A percentile compares a stretch with the other conserved stretches of the same genome.
Evolutionary conservation across 371 early-diverging fungal species (phyloP).

Genomic region (Syncephalastrum racemosum): DNA sequence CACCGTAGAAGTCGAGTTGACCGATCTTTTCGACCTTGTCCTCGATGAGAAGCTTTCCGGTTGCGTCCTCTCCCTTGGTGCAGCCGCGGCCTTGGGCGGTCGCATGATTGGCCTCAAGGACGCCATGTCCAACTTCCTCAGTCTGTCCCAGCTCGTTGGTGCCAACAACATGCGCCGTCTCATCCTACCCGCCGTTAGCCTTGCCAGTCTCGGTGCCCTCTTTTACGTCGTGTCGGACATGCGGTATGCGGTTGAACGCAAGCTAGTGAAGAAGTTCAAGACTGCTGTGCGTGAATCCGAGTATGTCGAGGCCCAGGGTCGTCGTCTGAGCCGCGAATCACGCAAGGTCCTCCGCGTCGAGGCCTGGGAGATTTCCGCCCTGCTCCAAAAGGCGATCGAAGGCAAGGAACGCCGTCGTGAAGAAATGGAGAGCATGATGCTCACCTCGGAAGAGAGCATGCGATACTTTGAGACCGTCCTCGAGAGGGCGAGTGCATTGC

Average conservation of each 20-base stretch:
- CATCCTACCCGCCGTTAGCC: conserved; percentile 38
- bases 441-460: conserved; percentile 65
- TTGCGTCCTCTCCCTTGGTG: conserved; percentile 41
- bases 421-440: conserved; percentile 56
- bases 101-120: conserved; percentile 50
- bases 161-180: conserved; percentile 42
- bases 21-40: conserved; percentile 67
- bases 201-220: conserved; percentile 73
- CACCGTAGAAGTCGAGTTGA: conserved; percentile 58
- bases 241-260: conserved; percentile 78
- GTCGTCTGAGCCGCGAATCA: conserved; percentile 72
- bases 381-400: conserved; percentile 80
- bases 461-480: conserved; percentile 66
- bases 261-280: conserved; percentile 76
- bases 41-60: conserved; percentile 58
- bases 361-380: conserved; percentile 85
- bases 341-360: conserved; percentile 76
- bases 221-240: conserved; percentile 84
- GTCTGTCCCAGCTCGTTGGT: conserved; percentile 35
- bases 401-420: conserved; percentile 68
- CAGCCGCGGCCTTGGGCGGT: conserved; percentile 45
- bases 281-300: conserved; percentile 61
- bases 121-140: conserved; percentile 43
- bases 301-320: conserved; percentile 70
- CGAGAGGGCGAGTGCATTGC: conserved; percentile 38